Base-by-base conservation (phyloP, 2,329 filamentous ascomycete genomes). In the Pyricularia sp. region DNA sequence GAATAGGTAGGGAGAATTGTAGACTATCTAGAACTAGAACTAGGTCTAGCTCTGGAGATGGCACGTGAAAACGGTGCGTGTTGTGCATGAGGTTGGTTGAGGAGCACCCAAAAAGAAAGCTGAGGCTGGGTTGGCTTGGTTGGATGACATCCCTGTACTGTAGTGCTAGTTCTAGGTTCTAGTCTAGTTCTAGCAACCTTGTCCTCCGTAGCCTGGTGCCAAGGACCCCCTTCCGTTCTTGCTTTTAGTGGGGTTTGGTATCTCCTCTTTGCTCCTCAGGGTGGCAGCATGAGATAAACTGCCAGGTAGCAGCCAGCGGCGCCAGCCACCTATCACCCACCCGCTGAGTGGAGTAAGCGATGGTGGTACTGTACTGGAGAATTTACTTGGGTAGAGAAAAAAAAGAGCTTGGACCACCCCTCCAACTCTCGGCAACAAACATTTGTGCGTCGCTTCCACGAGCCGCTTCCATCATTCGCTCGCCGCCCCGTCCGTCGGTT, bases 381-480 rank as follows among this genome's bases (percentile, higher is more conserved):
- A 61, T 25, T 42, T 42, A 42, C 33, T 42, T 42, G 33, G 33
- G 33, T 61, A 17, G 14, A 17, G 9, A 17, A 25, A 28, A 61
- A 28, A 28, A 28, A 28, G 59, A 68, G 66, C 66, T 68, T 63
- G 66, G 66, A 63, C 66, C 66, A 68, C 55, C 31, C 55, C 31
- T 42, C 36, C 42, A 42, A 31, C 30, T 11, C 55, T 67, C 55
- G 66, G 66, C 31, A 68, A 36, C 55, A 58, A 63, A 42, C 50
- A 68, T 63, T 68, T 68, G 66, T 68, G 66, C 58, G 66, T 58
- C 23, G 42, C 30, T 66, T 30, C n/a, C 20, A 58, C 50, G 66
- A 67, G 66, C 66, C 66, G 66, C 66, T 68, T 68, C 30, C 66
- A 68, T 68, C 66, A 67, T 67, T 67, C 66, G n/a, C 14, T 61